These are phyloP conservation scores for Xerocomellus amylosporus DNA, from an alignment of 768 basidiomycete species.

Conservation along the genomic window DNA sequence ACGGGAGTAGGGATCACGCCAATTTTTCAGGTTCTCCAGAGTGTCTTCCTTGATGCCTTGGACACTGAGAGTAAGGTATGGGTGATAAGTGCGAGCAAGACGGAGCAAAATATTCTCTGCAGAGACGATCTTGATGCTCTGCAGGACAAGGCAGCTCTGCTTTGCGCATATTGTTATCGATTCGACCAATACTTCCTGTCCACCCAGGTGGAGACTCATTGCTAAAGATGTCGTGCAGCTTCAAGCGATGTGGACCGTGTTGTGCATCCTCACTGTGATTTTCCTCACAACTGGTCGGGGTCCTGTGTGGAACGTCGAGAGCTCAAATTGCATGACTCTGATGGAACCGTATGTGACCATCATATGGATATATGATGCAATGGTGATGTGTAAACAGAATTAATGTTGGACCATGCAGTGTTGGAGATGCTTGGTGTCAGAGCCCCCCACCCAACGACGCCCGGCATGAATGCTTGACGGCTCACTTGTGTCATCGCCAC, in stretches of 20 bases:
- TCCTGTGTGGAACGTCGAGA: constrained; percentile 98
- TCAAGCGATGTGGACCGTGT: constrained; percentile 33
- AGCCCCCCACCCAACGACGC: no score
- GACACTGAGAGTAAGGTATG: constrained; percentile 42
- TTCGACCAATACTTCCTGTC: constrained; percentile 41
- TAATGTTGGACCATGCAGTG: constrained; percentile 58
- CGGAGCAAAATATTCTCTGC: constrained; percentile 50
- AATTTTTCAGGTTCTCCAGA: constrained; percentile 53
- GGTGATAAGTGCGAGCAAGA: constrained; percentile 48
- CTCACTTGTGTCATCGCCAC: no score
- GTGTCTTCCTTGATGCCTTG: constrained; percentile 39
- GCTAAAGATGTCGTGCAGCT: constrained; percentile 44
- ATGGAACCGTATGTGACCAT: constrained; percentile 84
- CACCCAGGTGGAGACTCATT: constrained; percentile 49
- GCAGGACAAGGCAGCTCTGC: constrained; percentile 39
- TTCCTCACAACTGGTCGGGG: constrained; percentile 98
- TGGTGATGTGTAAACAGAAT: constrained; percentile 45
- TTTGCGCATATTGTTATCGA: constrained; percentile 38
- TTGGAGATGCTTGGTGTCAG: no score
- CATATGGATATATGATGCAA: constrained; percentile 1
- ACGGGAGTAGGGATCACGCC: constrained; percentile 47
- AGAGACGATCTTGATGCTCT: constrained; percentile 47
- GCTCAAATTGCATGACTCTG: constrained; percentile 95
- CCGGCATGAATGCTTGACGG: no score
- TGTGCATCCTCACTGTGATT: constrained; percentile 80